Percentiles rank a stretch among this genome's conserved stretches.
Evolutionary conservation across 345 rosid species (phyloP).

Genomic region (Clarkia xantiana): DNA sequence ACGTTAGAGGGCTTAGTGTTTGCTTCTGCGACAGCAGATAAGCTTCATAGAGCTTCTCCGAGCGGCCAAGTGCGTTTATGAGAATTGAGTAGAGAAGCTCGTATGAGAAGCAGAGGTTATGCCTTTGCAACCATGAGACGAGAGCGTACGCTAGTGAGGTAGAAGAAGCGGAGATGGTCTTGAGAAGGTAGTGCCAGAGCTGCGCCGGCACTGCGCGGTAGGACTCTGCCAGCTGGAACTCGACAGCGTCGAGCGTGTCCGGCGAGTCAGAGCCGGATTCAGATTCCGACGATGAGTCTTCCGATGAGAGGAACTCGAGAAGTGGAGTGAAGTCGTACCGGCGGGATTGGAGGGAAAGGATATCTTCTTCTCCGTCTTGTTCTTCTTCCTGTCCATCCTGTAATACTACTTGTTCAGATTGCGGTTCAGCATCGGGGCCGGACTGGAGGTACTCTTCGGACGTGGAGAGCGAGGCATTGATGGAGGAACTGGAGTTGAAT

Average conservation of each 20-base stretch:
- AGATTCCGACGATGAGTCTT: constrained; percentile 12
- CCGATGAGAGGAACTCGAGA: constrained; percentile 42
- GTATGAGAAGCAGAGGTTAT: constrained; percentile 88
- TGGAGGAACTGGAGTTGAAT: constrained; percentile 11
- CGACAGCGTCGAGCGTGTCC: constrained; percentile 37
- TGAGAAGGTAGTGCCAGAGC: constrained; percentile 77
- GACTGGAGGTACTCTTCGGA: constrained; percentile 3
- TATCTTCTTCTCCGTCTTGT: constrained; percentile 19
- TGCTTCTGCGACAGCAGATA: constrained; percentile 73
- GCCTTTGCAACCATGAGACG: constrained; percentile 78
- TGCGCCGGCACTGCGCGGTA: constrained; percentile 83
- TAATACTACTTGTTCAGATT: too few species aligned
- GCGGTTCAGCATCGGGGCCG: constrained; percentile 1
- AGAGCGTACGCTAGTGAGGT: constrained; percentile 72
- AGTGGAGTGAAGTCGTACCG: constrained; percentile 88
- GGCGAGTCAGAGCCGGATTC: constrained; percentile 15
- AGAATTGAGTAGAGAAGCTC: constrained; percentile 87
- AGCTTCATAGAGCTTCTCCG: constrained; percentile 93
- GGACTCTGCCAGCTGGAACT: constrained; percentile 61
- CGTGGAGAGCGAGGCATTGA: constrained; percentile 1
- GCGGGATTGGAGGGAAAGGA: constrained; percentile 28
- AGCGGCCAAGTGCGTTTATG: constrained; percentile 85
- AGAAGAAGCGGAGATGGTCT: constrained; percentile 43
- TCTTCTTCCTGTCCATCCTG: constrained; percentile 4
- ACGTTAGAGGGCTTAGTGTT: constrained; percentile 66